phyloP scores from a whole-genome alignment of 306 rosid species.

The Begonia fuchsioides region DNA sequence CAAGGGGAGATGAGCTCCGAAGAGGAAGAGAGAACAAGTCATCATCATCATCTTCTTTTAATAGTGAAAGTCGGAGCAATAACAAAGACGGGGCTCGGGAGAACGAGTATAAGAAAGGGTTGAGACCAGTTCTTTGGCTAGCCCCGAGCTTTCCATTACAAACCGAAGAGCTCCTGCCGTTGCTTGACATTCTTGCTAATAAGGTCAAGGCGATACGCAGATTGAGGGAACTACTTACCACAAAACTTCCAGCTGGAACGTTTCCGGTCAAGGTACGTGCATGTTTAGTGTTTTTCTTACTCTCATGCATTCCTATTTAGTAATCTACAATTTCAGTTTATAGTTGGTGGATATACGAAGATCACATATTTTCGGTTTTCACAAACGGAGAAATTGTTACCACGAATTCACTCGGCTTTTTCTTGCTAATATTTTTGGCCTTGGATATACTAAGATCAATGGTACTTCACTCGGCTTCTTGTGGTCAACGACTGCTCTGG shows the following conservation, averaged over 20 bases:
- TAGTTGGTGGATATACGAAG: too few species aligned
- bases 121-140: conserved; percentile 96
- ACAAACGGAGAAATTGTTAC: too few species aligned
- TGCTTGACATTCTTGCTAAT: conserved; percentile 92
- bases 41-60: conserved; percentile 22
- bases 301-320: too few species aligned
- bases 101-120: conserved; percentile 88
- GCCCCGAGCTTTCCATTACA: conserved; percentile 80
- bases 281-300: not conserved
- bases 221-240: conserved; percentile 90
- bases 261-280: conserved; percentile 90
- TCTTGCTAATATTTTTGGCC: too few species aligned
- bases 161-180: conserved; percentile 75
- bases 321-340: too few species aligned
- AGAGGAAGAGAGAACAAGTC: conserved; percentile 47
- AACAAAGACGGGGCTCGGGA: conserved; percentile 66
- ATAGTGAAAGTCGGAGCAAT: conserved; percentile 47
- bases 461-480: too few species aligned
- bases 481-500: too few species aligned
- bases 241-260: conserved; percentile 92
- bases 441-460: too few species aligned
- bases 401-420: too few species aligned
- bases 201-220: conserved; percentile 98
- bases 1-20: conserved; percentile 59
- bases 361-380: too few species aligned